Base-by-base conservation (phyloP, 2,329 filamentous ascomycete genomes). In the Penicillium sp. region DNA sequence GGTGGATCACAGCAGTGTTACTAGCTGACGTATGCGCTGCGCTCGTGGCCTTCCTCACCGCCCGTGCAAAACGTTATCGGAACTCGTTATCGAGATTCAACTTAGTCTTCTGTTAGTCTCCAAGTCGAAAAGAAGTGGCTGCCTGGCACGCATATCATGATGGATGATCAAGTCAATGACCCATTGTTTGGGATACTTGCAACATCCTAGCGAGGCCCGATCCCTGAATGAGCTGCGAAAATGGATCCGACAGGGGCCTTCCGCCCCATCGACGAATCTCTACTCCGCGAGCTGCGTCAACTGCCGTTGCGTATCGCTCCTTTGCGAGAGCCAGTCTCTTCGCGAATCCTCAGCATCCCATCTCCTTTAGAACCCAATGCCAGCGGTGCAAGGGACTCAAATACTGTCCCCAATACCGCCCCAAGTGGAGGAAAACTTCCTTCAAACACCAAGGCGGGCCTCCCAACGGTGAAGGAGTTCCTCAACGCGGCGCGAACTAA, bases 291-390 rank as follows among this genome's bases (percentile, higher is more conserved):
- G 63, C 70, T 78, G 31, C 76, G 78, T 54, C 74, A 78, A 55
- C 72, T 76, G 11, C 75, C 75, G 61, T 70, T 82, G 53, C 78
- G 76, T 58, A 82, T 82, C 52, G 75, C 80, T 61, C 80, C 80
- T 54, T 73, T 82, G 22, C 79, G 79, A 35, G 76, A 81, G 63
- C 79, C 78, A 12, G 74, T 76, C 20, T 77, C 78, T 22, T 75
- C 77, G 14, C 75, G 75, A 39, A 72, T 71, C 39, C 71, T 77
- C 60, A 78, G 74, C 55, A 69, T 73, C 39, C 78, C 78, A n/a
- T 74, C 74, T 17, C 78, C 79, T 22, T 73, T 82, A 51, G 80
- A 82, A 63, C 79, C 79, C 10, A 77, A 74, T 64, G 74, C 78
- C 31, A 73, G 68, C 41, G 69, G 68, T 5, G 66, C 71, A 22